A percentile compares a stretch with the other conserved stretches of the same genome.
Evolutionary conservation across 2,329 filamentous ascomycete species (phyloP).

Genomic region (Penicillium decumbens): DNA sequence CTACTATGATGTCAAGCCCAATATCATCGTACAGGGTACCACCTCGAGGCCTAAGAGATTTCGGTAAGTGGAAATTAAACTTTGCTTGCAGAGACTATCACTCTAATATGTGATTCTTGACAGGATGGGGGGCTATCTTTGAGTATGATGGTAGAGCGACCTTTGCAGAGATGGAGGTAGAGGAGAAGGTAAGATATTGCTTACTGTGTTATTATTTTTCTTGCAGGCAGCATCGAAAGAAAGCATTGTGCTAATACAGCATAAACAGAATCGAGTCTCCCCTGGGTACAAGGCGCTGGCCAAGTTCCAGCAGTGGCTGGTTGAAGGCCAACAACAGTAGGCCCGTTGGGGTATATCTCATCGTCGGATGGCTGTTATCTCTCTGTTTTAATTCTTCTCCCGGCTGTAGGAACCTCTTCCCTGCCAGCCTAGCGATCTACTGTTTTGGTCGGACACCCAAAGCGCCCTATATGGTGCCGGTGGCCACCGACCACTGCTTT

Average conservation of each 20-base stretch:
- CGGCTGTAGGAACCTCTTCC: too few species aligned
- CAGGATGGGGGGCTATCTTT: constrained; percentile 95
- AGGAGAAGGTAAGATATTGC: constrained; percentile 66
- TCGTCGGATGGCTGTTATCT: too few species aligned
- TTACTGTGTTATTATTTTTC: constrained; percentile 14
- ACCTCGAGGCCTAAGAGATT: constrained; percentile 74
- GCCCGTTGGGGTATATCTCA: too few species aligned
- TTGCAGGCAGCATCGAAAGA: background rate
- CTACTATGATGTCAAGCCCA: background rate
- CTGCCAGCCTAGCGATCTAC: too few species aligned
- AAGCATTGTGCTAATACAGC: too few species aligned
- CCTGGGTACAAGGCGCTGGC: constrained; percentile 83
- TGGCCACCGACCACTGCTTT: too few species aligned
- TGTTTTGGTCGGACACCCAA: too few species aligned
- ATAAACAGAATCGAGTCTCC: constrained; percentile 70
- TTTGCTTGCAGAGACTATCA: too few species aligned
- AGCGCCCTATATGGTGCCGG: too few species aligned
- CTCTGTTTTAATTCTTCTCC: too few species aligned
- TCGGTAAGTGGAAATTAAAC: constrained; percentile 58
- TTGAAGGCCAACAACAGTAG: constrained; percentile 23
- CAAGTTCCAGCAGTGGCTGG: constrained; percentile 72
- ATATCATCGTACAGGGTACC: constrained; percentile 53
- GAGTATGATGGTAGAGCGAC: constrained; percentile 81
- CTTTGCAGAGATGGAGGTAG: constrained; percentile 90
- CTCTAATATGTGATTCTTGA: background rate